Evolutionary conservation across 169 alveolate genomes (phyloP).

Genomic region (Pseudocohnilembus persalinus): DNA sequence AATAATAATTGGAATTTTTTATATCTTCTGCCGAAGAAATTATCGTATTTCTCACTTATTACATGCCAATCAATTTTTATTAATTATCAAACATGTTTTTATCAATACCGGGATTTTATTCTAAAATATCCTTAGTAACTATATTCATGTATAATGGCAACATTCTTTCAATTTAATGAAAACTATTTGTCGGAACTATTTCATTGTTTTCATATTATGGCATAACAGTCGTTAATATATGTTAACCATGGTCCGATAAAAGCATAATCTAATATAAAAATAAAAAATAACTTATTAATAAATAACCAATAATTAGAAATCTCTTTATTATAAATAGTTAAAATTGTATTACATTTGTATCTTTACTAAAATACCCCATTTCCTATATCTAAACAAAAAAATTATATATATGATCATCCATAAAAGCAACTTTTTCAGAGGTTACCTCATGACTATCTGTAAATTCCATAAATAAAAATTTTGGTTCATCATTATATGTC

Average conservation of each 20-base stretch:
- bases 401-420: not conserved
- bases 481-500: not conserved
- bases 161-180: not conserved
- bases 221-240: not conserved
- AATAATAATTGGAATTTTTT: too few species aligned
- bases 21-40: too few species aligned
- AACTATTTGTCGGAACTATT: not conserved
- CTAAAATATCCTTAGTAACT: not conserved
- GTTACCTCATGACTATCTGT: not conserved
- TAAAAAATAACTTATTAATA: too few species aligned
- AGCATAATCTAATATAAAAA: not conserved
- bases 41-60: not conserved
- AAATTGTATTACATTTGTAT: not conserved
- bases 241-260: not conserved
- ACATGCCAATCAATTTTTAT: not conserved
- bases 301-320: too few species aligned
- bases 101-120: not conserved
- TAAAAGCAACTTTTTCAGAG: not conserved
- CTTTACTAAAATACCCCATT: not conserved
- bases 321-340: too few species aligned
- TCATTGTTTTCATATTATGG: too few species aligned
- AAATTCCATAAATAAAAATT: not conserved
- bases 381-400: not conserved
- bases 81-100: not conserved
- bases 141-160: not conserved